Conservation (phyloP, 108 stramenopile genomes). For the Nitzschia sp. region DNA sequence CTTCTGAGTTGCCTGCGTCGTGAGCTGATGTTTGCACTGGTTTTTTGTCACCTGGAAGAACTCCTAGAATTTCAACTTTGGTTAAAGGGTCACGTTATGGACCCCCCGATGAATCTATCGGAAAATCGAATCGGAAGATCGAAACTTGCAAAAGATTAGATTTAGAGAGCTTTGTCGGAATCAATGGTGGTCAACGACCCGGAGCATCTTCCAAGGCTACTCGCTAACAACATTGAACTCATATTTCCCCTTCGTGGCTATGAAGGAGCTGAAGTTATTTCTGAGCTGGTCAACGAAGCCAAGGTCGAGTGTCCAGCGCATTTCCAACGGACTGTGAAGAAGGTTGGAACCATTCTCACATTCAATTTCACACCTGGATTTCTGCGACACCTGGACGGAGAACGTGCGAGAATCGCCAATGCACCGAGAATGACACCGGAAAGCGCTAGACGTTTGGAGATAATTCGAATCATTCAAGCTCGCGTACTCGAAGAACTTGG, state of each 20-base stretch:
- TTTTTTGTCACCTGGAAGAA: background rate
- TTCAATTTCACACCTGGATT: constrained; percentile 81
- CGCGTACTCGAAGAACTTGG: constrained; percentile 78
- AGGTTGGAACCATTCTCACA: constrained; percentile 54
- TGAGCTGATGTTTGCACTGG: background rate
- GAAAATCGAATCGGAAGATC: background rate
- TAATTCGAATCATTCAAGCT: constrained; percentile 72
- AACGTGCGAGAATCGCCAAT: constrained; percentile 65
- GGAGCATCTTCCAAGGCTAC: constrained; percentile 36
- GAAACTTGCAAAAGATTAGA: background rate
- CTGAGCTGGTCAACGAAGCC: constrained; percentile 31
- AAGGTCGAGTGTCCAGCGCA: constrained; percentile 3
- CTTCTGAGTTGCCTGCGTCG: too few relatives aligned
- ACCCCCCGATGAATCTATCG: background rate
- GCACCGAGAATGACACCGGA: constrained; percentile 56
- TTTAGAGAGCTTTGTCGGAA: constrained; percentile 22
- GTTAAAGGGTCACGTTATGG: constrained; percentile 5
- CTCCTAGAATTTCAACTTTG: background rate
- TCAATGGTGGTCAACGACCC: constrained; percentile 5
- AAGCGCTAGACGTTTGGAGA: constrained; percentile 52
- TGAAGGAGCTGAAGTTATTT: constrained; percentile 26
- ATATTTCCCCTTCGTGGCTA: constrained; percentile 32
- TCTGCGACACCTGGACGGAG: constrained; percentile 73
- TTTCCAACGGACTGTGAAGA: constrained; percentile 16
- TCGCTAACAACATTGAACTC: constrained; percentile 38